Evolutionary conservation across 345 rosid genomes (phyloP), one percentile per base, ranked within the genome.

Genomic region (Moricandia arvensis): DNA sequence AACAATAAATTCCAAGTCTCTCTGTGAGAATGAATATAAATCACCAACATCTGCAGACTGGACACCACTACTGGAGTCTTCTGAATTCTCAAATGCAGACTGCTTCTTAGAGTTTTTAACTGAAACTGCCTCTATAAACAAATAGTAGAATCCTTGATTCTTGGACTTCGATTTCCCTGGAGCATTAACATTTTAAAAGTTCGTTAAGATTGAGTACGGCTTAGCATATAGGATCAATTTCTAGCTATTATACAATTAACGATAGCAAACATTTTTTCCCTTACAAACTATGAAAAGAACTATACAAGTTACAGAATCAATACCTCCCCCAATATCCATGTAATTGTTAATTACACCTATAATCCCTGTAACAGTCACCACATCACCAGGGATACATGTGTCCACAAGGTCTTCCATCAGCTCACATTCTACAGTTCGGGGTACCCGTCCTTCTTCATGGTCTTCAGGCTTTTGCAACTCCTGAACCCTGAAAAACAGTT

Each of bases 241-340:
- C 17, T 41, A 10, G 4, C 7, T 31, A 31, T 29, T 29, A 2
- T 29, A 35, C 33, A 30, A 8, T 16, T 26, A 58, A 12, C 15
- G 59, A 66, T 37, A 71, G 17, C 55, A 66, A 26, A 7, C 13
- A 15, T 33, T n/a, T 16, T 24, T 2, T 43, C 63, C 7, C 62
- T 37, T 51, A 17, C 1, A 78, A 21, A 66, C 26, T 13, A 59
- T 29, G 41, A 21, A 72, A 27, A 64, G 37, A 71, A 15, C 54
- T 31, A 51, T 37, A 61, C 51, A 38, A 76, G 38, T 69, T 38
- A 29, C 31, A 59, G 59, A 67, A 10, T 59, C 61, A 53, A 66
- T 82, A 94, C 99, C 99, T 90, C 99, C 99, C 47, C 97, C 99
- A 69, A 92, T 89, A 72, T 95, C 97, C 91, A 87, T 86, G 85